These are phyloP conservation scores for Eucalyptus tenuipes DNA, from an alignment of 345 rosid genomes.

Conservation along the genomic window DNA sequence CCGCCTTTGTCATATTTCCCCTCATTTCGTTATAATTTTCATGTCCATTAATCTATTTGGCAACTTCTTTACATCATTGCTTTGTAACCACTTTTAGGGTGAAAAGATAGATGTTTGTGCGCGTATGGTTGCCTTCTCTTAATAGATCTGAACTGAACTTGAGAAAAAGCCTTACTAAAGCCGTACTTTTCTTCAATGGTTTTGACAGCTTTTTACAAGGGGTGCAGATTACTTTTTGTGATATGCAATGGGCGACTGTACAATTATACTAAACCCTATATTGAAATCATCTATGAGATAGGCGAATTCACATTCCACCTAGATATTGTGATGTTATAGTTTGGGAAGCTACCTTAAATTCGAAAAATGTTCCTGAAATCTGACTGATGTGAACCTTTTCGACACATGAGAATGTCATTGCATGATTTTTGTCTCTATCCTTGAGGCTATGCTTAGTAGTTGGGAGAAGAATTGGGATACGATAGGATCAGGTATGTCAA, in stretches of 20 bases:
- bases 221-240: not conserved
- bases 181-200: not conserved
- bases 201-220: not conserved
- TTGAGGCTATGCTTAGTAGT: not conserved
- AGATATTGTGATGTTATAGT: not conserved
- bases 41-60: not conserved
- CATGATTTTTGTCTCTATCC: not conserved
- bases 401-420: not conserved
- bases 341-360: not conserved
- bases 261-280: not conserved
- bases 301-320: not conserved
- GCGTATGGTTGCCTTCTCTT: not conserved
- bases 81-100: not conserved
- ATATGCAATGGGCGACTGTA: not conserved
- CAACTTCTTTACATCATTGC: not conserved
- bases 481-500: not conserved
- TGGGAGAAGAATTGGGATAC: not conserved
- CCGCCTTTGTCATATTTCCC: not conserved
- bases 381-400: not conserved
- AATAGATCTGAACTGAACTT: not conserved
- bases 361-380: not conserved
- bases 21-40: not conserved
- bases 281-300: not conserved
- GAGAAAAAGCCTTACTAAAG: not conserved
- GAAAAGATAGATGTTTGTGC: not conserved